These are phyloP conservation scores for Trypanosoma congolense DNA, from an alignment of 208 protist species.

Conservation along the genomic window DNA sequence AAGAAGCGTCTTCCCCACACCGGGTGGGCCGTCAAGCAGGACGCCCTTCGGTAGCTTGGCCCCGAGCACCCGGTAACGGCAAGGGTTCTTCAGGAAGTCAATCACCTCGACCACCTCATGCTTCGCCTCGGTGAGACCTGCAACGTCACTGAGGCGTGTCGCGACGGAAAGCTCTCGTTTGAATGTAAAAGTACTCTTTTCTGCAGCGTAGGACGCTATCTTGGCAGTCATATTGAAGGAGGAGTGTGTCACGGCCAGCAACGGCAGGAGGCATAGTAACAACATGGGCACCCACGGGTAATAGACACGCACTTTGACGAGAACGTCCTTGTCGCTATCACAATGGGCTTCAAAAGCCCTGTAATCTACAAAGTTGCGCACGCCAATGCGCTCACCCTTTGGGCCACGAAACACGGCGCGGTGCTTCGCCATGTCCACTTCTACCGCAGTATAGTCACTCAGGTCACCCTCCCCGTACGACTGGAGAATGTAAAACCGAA, in stretches of 20 bases:
- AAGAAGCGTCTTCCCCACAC: constrained; percentile 93
- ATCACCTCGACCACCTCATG: constrained; percentile 91
- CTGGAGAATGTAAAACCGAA: constrained; percentile 31
- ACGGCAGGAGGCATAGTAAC: constrained; percentile 61
- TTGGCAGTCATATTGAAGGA: constrained; percentile 40
- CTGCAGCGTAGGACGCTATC: constrained; percentile 27
- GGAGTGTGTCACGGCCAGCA: constrained; percentile 44
- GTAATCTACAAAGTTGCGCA: constrained; percentile 71
- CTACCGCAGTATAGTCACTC: constrained; percentile 40
- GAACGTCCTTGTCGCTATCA: constrained; percentile 54
- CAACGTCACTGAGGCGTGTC: constrained; percentile 74
- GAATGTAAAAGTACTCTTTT: constrained; percentile 68
- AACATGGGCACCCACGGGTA: constrained; percentile 81
- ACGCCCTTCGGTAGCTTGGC: constrained; percentile 95
- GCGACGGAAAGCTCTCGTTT: constrained; percentile 56
- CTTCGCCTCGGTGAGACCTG: constrained; percentile 82
- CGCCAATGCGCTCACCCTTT: constrained; percentile 44
- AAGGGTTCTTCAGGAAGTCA: constrained; percentile 92
- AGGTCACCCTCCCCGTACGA: constrained; percentile 39
- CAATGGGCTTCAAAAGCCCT: constrained; percentile 48
- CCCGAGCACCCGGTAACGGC: constrained; percentile 90
- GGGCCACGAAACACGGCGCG: constrained; percentile 47
- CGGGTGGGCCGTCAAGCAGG: constrained; percentile 93
- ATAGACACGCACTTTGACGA: constrained; percentile 48
- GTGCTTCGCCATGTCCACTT: constrained; percentile 50